Percentiles rank a stretch among this genome's conserved stretches.
These are phyloP conservation scores for Aspergillus tamarii DNA, from an alignment of 2,329 filamentous ascomycete species.

Conservation along the genomic window DNA sequence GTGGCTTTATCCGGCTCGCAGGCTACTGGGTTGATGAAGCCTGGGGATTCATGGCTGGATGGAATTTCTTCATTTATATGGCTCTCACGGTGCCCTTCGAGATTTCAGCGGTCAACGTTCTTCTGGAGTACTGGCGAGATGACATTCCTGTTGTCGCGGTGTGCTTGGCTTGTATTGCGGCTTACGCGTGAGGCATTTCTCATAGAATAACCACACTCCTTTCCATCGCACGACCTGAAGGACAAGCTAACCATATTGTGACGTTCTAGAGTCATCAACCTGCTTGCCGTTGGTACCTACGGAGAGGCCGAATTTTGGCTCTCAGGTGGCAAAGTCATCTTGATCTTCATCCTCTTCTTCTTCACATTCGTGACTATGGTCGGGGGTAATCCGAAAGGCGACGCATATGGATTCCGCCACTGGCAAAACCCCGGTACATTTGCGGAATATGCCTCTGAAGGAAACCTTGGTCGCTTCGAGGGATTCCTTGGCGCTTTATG, in stretches of 20 bases:
- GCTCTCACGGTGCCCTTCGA: constrained; percentile 36
- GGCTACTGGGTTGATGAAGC: constrained; percentile 44
- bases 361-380: constrained; percentile 80
- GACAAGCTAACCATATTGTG: background rate
- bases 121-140: constrained; percentile 39
- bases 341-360: constrained; percentile 67
- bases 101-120: constrained; percentile 39
- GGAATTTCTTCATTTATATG: constrained; percentile 48
- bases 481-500: constrained; percentile 68
- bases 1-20: constrained; percentile 37
- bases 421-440: constrained; percentile 40
- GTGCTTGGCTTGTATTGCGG: too few species aligned
- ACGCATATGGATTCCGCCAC: constrained; percentile 69
- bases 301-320: constrained; percentile 23
- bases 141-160: constrained; percentile 40
- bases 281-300: constrained; percentile 17
- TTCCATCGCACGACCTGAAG: too few species aligned
- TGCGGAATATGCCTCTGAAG: constrained; percentile 54
- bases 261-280: constrained; percentile 7
- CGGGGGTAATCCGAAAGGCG: constrained; percentile 71
- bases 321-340: constrained; percentile 57
- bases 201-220: too few species aligned
- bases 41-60: constrained; percentile 42
- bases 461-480: constrained; percentile 59
- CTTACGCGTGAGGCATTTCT: too few species aligned